These are phyloP conservation scores for Beauveria pseudobassiana DNA, from an alignment of 2,329 filamentous ascomycete genomes.

Conservation along the genomic window DNA sequence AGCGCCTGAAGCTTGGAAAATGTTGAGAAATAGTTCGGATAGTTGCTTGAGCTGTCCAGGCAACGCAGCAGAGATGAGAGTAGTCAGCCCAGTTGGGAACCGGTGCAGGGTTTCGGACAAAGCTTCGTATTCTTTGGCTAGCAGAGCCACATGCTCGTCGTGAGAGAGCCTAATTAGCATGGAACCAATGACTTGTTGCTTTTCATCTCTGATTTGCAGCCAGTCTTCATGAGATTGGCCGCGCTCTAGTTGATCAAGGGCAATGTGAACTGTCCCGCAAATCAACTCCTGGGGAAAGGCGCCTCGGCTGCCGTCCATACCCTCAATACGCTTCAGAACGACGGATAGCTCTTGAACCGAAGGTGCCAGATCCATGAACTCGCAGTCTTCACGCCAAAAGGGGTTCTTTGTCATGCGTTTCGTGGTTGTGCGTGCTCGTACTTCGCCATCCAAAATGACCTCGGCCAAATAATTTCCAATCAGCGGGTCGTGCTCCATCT, in stretches of 20 bases:
- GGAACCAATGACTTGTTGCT: constrained; percentile 69
- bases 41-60: constrained; percentile 71
- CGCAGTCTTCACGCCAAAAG: constrained; percentile 76
- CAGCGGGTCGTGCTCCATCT: constrained; percentile 33
- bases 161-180: constrained; percentile 77
- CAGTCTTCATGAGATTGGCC: constrained; percentile 79
- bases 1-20: constrained; percentile 85
- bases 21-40: constrained; percentile 82
- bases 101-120: constrained; percentile 78
- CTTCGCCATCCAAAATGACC: constrained; percentile 71
- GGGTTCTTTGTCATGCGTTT: constrained; percentile 66
- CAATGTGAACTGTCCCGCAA: constrained; percentile 72
- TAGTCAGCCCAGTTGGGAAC: constrained; percentile 75
- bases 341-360: constrained; percentile 62
- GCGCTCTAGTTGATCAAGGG: constrained; percentile 68
- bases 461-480: constrained; percentile 71
- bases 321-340: constrained; percentile 59
- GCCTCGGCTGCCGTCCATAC: constrained; percentile 14
- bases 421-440: constrained; percentile 66
- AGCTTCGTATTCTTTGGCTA: constrained; percentile 75
- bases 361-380: constrained; percentile 66
- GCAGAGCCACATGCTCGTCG: constrained; percentile 83
- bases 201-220: constrained; percentile 74
- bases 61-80: constrained; percentile 73
- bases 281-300: constrained; percentile 42